These are phyloP conservation scores for Chenopodium formosanum DNA, from an alignment of 148 eudicot genomes.

Conservation along the genomic window DNA sequence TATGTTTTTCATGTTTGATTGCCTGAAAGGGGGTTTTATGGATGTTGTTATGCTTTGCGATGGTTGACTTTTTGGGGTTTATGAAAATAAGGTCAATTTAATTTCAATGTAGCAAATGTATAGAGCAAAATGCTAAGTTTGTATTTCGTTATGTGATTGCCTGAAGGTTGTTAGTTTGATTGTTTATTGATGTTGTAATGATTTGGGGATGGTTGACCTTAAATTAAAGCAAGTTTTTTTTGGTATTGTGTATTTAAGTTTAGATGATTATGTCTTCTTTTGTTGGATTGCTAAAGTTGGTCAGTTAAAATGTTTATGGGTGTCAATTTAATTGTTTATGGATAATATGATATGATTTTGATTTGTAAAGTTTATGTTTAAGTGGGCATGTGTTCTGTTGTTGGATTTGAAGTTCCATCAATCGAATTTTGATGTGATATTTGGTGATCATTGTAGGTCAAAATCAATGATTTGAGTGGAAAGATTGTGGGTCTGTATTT, in stretches of 20 bases:
- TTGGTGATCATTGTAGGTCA: constrained; percentile 36
- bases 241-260: too few relatives aligned
- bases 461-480: constrained; percentile 40
- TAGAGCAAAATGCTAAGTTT: background rate
- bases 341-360: background rate
- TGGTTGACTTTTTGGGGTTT: background rate
- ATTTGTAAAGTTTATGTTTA: background rate
- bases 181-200: background rate
- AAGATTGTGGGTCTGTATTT: constrained; percentile 49
- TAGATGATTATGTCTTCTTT: too few relatives aligned
- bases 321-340: too few relatives aligned
- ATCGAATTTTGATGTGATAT: background rate
- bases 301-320: background rate
- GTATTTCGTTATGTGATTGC: background rate
- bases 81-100: background rate
- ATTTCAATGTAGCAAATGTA: background rate
- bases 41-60: background rate
- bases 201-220: too few relatives aligned
- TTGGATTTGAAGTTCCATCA: background rate
- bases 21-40: background rate
- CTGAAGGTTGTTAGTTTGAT: background rate
- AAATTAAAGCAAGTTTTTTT: too few relatives aligned
- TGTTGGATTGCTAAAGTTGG: background rate
- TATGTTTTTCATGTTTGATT: background rate
- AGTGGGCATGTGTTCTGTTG: background rate